A percentile compares a stretch with the other conserved stretches of the same genome.
Conservation (phyloP, 148 eudicot species). For the Drosera capensis region DNA sequence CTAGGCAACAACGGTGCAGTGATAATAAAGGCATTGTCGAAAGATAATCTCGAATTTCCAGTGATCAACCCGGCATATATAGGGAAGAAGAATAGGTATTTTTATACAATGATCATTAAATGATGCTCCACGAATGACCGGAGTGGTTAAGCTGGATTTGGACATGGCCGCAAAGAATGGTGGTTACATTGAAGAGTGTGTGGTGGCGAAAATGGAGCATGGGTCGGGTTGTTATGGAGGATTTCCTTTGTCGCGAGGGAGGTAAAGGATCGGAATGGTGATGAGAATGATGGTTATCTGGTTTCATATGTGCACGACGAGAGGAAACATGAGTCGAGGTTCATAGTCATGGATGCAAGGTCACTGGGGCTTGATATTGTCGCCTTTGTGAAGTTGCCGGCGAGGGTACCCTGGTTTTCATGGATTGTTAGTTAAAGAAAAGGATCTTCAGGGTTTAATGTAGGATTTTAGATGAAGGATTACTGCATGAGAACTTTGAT, state of each 20-base stretch:
- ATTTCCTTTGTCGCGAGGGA: conserved; percentile 28
- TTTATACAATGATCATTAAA: not conserved
- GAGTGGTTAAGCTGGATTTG: conserved; percentile 36
- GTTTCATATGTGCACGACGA: conserved; percentile 16
- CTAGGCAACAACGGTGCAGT: conserved; percentile 19
- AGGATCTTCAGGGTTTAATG: no score
- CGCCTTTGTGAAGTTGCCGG: conserved; percentile 40
- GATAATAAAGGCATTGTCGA: conserved; percentile 10
- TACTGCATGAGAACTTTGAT: no score
- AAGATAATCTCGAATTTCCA: conserved; percentile 23
- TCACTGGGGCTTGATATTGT: conserved; percentile 40
- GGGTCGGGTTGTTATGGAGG: conserved; percentile 28
- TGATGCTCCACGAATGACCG: conserved; percentile 12
- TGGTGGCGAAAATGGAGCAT: conserved; percentile 21
- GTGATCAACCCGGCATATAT: conserved; percentile 27
- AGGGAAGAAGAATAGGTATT: conserved; percentile 26
- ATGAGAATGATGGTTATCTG: conserved; percentile 37
- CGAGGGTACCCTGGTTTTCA: conserved; percentile 70
- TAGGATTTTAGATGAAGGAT: no score
- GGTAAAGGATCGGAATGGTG: conserved; percentile 13
- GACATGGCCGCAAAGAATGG: conserved; percentile 12
- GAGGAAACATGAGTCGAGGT: conserved; percentile 26
- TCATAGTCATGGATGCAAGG: conserved; percentile 57
- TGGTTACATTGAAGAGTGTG: conserved; percentile 6
- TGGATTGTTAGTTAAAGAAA: conserved; percentile 47